Conservation (phyloP, 345 rosid species). For the Mallotus nudiflorus region DNA sequence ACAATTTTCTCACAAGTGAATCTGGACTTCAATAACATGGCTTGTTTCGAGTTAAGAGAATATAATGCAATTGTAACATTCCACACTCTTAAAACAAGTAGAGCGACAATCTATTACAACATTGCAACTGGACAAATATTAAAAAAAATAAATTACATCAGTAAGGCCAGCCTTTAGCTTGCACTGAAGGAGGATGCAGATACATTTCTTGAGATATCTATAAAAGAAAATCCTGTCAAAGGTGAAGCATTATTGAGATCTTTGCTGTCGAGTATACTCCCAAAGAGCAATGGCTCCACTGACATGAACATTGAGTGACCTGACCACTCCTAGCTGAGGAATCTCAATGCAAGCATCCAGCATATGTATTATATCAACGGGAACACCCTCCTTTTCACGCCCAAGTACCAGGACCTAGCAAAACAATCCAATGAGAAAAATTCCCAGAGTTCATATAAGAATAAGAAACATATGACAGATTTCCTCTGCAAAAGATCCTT, state of each 20-base stretch:
- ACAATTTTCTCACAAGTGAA: not conserved
- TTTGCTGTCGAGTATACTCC: slow-evolving; percentile 96
- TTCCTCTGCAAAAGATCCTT: too few relatives aligned
- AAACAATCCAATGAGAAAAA: slow-evolving; percentile 5
- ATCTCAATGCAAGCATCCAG: slow-evolving; percentile 91
- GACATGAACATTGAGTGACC: slow-evolving; percentile 94
- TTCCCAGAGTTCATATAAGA: not conserved
- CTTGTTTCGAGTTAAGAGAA: not conserved
- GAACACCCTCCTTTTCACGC: slow-evolving; percentile 93
- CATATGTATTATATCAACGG: slow-evolving; percentile 84
- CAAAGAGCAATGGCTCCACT: slow-evolving; percentile 96
- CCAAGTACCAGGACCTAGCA: slow-evolving; percentile 87
- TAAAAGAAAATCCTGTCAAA: not conserved
- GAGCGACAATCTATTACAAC: not conserved
- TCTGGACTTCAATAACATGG: not conserved
- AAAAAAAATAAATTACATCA: not conserved
- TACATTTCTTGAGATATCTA: not conserved
- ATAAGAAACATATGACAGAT: not conserved
- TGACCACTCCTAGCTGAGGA: slow-evolving; percentile 92
- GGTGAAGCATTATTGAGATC: slow-evolving; percentile 39
- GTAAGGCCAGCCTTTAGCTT: not conserved
- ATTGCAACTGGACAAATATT: not conserved
- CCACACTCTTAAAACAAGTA: not conserved
- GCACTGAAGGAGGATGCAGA: not conserved
- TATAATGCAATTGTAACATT: not conserved